phyloP scores from a whole-genome alignment of 169 alveolate genomes.

The Cryptosporidium xiaoi region DNA sequence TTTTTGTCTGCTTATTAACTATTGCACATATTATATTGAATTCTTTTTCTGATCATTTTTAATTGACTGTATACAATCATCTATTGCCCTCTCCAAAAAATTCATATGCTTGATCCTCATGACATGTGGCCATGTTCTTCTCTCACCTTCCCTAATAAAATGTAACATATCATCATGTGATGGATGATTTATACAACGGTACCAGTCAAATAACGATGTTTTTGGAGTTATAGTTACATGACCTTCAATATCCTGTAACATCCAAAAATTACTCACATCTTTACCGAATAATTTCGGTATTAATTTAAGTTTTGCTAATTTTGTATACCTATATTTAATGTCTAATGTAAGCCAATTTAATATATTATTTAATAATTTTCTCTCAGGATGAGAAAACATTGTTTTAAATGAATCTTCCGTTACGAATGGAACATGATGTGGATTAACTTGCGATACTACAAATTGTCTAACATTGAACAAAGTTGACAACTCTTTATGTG shows the following conservation, averaged over 20 bases:
- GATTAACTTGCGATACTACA: constrained; percentile 76
- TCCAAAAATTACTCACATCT: constrained; percentile 76
- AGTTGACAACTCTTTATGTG: constrained; percentile 64
- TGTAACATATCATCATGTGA: constrained; percentile 73
- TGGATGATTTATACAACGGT: constrained; percentile 74
- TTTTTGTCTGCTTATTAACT: too few species aligned
- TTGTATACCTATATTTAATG: constrained; percentile 75
- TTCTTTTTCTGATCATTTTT: constrained; percentile 9
- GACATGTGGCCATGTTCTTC: constrained; percentile 76
- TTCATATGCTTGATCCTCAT: constrained; percentile 74
- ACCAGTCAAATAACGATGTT: constrained; percentile 75
- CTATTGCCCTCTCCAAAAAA: constrained; percentile 31
- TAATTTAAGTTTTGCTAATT: constrained; percentile 70
- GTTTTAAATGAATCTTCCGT: constrained; percentile 14
- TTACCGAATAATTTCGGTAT: constrained; percentile 76
- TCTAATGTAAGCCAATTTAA: constrained; percentile 76
- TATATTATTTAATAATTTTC: constrained; percentile 40
- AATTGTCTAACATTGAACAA: constrained; percentile 75
- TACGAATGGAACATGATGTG: constrained; percentile 77
- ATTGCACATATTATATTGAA: neutral
- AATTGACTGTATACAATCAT: constrained; percentile 28
- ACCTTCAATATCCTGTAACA: constrained; percentile 75
- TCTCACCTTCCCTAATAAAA: constrained; percentile 72
- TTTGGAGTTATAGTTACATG: constrained; percentile 76
- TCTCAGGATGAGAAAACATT: constrained; percentile 37